These are phyloP conservation scores for Cryomyces minteri DNA, from an alignment of 495 filamentous ascomycete genomes.

Conservation along the genomic window DNA sequence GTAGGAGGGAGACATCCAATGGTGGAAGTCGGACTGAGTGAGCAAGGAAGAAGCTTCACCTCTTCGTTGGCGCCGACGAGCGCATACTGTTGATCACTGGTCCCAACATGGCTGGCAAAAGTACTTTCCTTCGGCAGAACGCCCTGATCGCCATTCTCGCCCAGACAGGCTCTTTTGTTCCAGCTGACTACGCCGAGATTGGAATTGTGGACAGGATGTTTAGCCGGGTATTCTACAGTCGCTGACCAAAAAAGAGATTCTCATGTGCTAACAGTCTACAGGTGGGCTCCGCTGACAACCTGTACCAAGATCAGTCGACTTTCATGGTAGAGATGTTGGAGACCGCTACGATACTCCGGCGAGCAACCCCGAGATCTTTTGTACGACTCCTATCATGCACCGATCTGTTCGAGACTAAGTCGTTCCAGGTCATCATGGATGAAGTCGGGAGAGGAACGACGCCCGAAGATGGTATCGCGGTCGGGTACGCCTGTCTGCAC, in stretches of 20 bases:
- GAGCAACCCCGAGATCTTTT: constrained; percentile 52
- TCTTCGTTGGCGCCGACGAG: constrained; percentile 49
- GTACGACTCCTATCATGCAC: constrained; percentile 14
- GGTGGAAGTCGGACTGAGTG: constrained; percentile 62
- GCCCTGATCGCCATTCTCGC: constrained; percentile 85
- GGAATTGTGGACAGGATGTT: constrained; percentile 87
- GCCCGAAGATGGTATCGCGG: constrained; percentile 72
- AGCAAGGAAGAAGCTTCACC: constrained; percentile 67
- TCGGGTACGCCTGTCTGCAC: constrained; percentile 74
- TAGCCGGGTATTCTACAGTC: constrained; percentile 31
- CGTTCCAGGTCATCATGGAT: constrained; percentile 66
- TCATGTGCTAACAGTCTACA: neutral
- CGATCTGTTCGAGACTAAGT: no score
- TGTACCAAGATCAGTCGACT: constrained; percentile 81
- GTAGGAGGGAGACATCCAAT: constrained; percentile 76
- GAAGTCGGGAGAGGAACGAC: constrained; percentile 91
- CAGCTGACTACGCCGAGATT: constrained; percentile 65
- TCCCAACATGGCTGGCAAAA: constrained; percentile 98
- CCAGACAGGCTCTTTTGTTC: constrained; percentile 81
- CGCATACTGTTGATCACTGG: constrained; percentile 80
- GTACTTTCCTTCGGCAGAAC: constrained; percentile 86
- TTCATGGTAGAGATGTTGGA: constrained; percentile 88
- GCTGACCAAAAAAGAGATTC: neutral
- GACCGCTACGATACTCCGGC: constrained; percentile 47
- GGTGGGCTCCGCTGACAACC: constrained; percentile 81